Evolutionary conservation across 441 rosid species (phyloP).

Genomic region (Adansonia madagascariensis): DNA sequence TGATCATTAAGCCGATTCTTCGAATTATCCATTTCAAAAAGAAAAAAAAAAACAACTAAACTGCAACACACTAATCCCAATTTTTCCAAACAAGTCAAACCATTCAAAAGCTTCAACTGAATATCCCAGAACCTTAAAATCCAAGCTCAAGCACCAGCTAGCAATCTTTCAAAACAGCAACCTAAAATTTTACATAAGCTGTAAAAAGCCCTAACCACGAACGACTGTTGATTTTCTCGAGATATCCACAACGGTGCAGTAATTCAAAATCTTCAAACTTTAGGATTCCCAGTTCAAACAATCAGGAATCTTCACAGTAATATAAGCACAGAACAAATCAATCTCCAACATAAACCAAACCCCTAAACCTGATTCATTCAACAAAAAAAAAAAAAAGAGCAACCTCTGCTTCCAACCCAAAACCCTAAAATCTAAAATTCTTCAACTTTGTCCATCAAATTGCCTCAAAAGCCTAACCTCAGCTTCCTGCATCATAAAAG

Average conservation of each 20-base stretch:
- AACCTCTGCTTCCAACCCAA: conserved; percentile 14
- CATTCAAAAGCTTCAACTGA: conserved; percentile 16
- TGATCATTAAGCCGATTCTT: conserved; percentile 69
- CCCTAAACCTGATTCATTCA: conserved; percentile 18
- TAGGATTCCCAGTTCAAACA: background rate
- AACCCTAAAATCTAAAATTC: background rate
- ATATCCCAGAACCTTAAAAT: conserved; percentile 13
- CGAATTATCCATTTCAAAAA: conserved; percentile 63
- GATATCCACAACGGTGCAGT: background rate
- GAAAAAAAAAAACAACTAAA: conserved; percentile 16
- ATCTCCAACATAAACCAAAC: conserved; percentile 26
- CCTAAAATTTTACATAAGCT: background rate
- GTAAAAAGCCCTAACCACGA: background rate
- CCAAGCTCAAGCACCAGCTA: conserved; percentile 23
- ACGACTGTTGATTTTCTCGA: background rate
- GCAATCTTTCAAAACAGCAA: conserved; percentile 10
- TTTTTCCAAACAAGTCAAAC: conserved; percentile 6
- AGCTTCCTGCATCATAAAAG: conserved; percentile 19
- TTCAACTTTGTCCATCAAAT: conserved; percentile 10
- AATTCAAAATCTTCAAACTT: conserved; percentile 24
- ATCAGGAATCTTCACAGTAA: background rate
- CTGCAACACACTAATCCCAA: conserved; percentile 8
- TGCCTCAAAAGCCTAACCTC: conserved; percentile 20
- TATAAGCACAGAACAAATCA: conserved; percentile 13
- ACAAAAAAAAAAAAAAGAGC: conserved; percentile 11